A percentile compares a stretch with the other conserved stretches of the same genome.
phyloP scores from a whole-genome alignment of 768 basidiomycete species.

The Russula abietina region DNA sequence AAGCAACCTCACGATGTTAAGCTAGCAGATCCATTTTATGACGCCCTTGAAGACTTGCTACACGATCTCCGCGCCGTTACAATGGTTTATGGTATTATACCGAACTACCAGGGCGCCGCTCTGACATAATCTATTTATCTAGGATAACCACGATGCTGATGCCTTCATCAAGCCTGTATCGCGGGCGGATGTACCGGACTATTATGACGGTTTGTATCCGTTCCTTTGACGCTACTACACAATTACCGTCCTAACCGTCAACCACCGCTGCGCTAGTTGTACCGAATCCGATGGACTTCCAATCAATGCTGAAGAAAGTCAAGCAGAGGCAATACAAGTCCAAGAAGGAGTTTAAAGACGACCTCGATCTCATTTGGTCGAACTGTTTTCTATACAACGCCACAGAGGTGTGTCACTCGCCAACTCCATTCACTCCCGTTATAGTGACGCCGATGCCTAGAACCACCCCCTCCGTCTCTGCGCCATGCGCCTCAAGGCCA shows the following conservation, averaged over 20 bases:
- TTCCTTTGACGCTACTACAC: conserved; percentile 1
- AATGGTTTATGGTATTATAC: conserved; percentile 44
- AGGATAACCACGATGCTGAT: conserved; percentile 87
- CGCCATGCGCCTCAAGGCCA: conserved; percentile 72
- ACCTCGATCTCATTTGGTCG: conserved; percentile 94
- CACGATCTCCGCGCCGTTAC: conserved; percentile 76
- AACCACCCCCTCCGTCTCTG: conserved; percentile 83
- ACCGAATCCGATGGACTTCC: conserved; percentile 90
- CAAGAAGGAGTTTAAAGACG: conserved; percentile 89
- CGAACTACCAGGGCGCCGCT: conserved; percentile 28
- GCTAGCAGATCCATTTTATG: conserved; percentile 84
- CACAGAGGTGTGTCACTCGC: conserved; percentile 58
- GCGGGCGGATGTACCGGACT: conserved; percentile 86
- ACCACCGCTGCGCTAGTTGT: conserved; percentile 55
- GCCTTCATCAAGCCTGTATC: conserved; percentile 92
- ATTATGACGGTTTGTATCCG: conserved; percentile 69
- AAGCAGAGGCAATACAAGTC: conserved; percentile 89
- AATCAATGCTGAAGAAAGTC: conserved; percentile 88
- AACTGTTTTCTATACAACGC: conserved; percentile 94
- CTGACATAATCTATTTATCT: conserved; percentile 21
- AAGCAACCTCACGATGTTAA: conserved; percentile 54
- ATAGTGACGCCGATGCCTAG: conserved; percentile 35
- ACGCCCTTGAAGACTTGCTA: conserved; percentile 85
- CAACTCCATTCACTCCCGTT: background rate
- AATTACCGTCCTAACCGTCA: background rate